These are phyloP conservation scores for Monosporozyma siamensis DNA, from an alignment of 805 yeast species.

Conservation along the genomic window DNA sequence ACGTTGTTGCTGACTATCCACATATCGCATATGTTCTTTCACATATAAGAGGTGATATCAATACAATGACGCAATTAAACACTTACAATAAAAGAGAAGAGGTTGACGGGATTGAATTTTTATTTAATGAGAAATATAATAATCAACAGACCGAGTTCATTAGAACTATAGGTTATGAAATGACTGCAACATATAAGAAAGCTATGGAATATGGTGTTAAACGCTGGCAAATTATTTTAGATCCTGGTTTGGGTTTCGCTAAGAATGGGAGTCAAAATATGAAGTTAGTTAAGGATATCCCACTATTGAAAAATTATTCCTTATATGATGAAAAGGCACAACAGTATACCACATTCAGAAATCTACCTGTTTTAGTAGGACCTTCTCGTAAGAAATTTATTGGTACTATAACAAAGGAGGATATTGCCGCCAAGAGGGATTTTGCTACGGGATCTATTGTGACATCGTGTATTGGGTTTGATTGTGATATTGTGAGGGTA, in stretches of 20 bases:
- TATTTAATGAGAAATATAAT: constrained; percentile 6
- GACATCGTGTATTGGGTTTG: constrained; percentile 62
- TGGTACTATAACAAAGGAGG: constrained; percentile 58
- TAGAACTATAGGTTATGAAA: constrained; percentile 55
- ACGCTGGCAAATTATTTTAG: constrained; percentile 86
- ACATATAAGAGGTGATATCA: constrained; percentile 78
- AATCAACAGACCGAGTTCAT: constrained; percentile 29
- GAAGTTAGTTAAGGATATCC: constrained; percentile 45
- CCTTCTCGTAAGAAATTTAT: constrained; percentile 84
- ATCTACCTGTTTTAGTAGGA: constrained; percentile 66
- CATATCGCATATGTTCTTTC: constrained; percentile 68
- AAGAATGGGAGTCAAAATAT: constrained; percentile 66
- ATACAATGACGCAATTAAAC: constrained; percentile 56
- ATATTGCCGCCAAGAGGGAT: constrained; percentile 43
- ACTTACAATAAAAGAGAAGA: constrained; percentile 35
- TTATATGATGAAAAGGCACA: constrained; percentile 4
- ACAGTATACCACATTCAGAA: constrained; percentile 22
- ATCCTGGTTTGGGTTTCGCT: constrained; percentile 98
- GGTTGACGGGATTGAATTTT: constrained; percentile 11
- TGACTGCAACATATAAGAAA: constrained; percentile 42
- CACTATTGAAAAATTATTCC: constrained; percentile 41
- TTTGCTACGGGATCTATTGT: constrained; percentile 71
- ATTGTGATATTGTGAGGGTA: constrained; percentile 75
- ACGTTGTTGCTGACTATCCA: constrained; percentile 55
- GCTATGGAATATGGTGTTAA: constrained; percentile 58